Evolutionary conservation across 495 filamentous ascomycete genomes (phyloP), one percentile per base, ranked within the genome.

Genomic region (Cercophora scortea): DNA sequence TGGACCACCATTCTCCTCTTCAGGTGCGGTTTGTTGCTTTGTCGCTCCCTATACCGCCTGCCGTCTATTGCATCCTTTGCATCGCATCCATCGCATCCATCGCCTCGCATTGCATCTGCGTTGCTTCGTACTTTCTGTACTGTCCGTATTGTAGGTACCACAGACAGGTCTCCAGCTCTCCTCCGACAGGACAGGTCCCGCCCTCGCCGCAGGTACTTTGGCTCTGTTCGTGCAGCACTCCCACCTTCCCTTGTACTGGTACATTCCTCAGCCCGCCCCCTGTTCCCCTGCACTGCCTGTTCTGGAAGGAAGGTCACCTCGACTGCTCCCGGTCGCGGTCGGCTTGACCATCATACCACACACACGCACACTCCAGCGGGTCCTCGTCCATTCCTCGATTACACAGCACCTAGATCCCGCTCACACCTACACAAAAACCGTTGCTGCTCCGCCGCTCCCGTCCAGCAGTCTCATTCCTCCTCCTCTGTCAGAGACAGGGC

Each of bases 381-480:
- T 34, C 54, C 45, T 45, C 58, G 53, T 60, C 53, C 54, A 53
- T 38, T 32, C 19, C 55, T 47, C 55, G 50, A 38, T 57, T 52
- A 58, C 59, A 61, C 65, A 25, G 25, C 25, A 25, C 25, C 5
- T 25, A 5, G 25, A 25, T 25, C 25, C 25, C 25, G 25, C 25
- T 25, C 25, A 25, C 25, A 25, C 25, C 25, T 25, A 25, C 25
- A 25, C 25, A 25, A 68, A 63, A 68, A 68, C 58, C 50, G 53
- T 42, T 49, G 32, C 42, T 11, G 38, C 50, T 51, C 52, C 61
- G 59, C 57, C 46, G 47, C 45, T 50, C 51, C 54, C 34, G 17
- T 47, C 57, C 45, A 53, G 25, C 54, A 49, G 17, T 39, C 53
- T 42, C 46, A 33, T 55, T 56, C 51, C 56, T 58, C 56, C 54